Base-by-base conservation (phyloP, 352 stramenopile genomes). In the Discostella stelligera region DNA sequence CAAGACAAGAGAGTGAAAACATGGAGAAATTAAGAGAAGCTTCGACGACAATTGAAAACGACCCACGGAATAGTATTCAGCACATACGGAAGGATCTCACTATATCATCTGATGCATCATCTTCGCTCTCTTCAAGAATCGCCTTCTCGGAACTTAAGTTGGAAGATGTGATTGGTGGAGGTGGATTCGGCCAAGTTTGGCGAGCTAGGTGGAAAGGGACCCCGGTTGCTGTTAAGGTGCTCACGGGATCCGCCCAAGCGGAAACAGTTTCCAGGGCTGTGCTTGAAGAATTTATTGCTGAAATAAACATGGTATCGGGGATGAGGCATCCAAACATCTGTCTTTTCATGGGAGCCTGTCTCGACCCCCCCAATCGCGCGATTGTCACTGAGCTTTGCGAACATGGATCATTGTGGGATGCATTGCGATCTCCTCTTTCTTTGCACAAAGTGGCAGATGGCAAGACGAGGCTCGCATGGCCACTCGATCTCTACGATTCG, bases 311-410 rank as follows among this genome's bases (percentile, higher is more conserved):
- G 54, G 62, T 92, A 20, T 79, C 74, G 16, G 87, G 87, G 27
- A 91, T 99, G 75, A 88, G 96, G n/a, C 97, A 99, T 86, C 97
- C 97, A 2, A 98, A 98, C 86, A 98, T 98, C 23, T 97, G 98
- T 73, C 88, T 99, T 20, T 99, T 98, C 82, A 98, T 99, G 95
- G 96, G 96, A 48, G 96, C 96, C 39, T 98, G 96, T 84, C 89
- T 98, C 13, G 90, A 97, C 67, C 94, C 96, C 63, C 95, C 97
- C 49, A 97, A 98, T 80, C 95, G 98, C 62, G 97, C 95, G 53
- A 98, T 98, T 62, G 91, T 99, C 23, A 98, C 96, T 0, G 96
- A 99, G 83, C 95, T 97, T 55, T 97, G 96, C 69, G 94, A 93
- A 37, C 91, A 96, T 30, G 96, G 96, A 14, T 98, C 95, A 13